A percentile compares a stretch with the other conserved stretches of the same genome.
Evolutionary conservation across 1,284 basidiomycete genomes (phyloP).

Genomic region (Mycosarcoma maydis): DNA sequence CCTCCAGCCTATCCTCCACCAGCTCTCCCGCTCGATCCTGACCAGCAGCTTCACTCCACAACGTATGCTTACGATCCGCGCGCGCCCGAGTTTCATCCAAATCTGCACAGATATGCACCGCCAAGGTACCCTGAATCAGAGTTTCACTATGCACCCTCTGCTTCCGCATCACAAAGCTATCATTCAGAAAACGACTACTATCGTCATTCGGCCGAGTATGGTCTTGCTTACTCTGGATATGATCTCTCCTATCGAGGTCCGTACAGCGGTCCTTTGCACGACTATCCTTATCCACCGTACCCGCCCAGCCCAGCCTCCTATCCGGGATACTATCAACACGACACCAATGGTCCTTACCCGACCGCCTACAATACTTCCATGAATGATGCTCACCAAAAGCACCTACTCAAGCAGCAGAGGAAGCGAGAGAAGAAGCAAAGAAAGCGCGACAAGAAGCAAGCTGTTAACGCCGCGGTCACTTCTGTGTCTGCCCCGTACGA

Average conservation of each 20-base stretch:
- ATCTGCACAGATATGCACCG: constrained; percentile 4
- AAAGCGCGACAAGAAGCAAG: constrained; percentile 20
- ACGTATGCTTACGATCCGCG: constrained; percentile 21
- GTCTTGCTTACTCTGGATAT: neutral
- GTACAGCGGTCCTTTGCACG: neutral
- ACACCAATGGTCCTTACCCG: neutral
- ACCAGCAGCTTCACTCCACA: neutral
- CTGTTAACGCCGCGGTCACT: constrained; percentile 4
- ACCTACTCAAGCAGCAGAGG: constrained; percentile 25
- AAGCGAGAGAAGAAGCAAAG: constrained; percentile 27
- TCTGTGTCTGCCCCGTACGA: neutral
- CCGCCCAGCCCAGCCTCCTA: constrained; percentile 3
- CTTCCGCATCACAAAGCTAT: too few species aligned
- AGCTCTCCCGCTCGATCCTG: constrained; percentile 5
- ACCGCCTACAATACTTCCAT: neutral
- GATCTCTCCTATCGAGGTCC: constrained; percentile 4
- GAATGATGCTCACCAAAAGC: constrained; percentile 11
- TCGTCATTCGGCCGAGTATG: neutral
- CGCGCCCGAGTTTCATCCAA: constrained; percentile 23
- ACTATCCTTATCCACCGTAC: constrained; percentile 1
- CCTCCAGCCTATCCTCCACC: constrained; percentile 23
- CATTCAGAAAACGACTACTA: neutral
- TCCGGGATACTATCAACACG: neutral
- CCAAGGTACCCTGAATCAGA: too few species aligned
- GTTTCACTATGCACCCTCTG: too few species aligned